Conservation (phyloP, 2,329 filamentous ascomycete genomes). For the Pseudocercospora pini-densiflorae region DNA sequence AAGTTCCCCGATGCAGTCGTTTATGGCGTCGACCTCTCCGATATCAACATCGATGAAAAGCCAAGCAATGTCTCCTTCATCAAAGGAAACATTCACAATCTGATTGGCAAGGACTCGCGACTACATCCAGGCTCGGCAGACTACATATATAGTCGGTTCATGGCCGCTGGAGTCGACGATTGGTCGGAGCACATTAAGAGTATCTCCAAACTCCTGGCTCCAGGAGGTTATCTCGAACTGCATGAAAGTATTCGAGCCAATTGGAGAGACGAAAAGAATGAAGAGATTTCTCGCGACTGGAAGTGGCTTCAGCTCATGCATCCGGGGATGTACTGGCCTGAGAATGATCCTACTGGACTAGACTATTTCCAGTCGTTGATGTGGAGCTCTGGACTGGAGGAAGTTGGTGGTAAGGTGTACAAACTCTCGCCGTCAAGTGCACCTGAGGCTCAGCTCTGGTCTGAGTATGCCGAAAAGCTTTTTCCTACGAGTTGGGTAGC, state of each 20-base stretch:
- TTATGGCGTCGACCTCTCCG: conserved; percentile 10
- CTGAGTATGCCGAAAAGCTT: background rate
- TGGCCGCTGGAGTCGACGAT: conserved; percentile 14
- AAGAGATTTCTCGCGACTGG: conserved; percentile 8
- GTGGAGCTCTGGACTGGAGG: background rate
- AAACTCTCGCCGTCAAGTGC: conserved; percentile 4
- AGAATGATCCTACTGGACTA: background rate
- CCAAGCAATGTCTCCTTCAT: conserved; percentile 19
- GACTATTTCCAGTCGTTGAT: background rate
- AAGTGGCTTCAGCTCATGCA: conserved; percentile 11
- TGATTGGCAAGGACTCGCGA: conserved; percentile 13
- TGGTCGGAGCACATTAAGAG: conserved; percentile 13
- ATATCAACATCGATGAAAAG: conserved; percentile 6
- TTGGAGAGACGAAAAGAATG: background rate
- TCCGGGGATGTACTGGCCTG: conserved; percentile 2
- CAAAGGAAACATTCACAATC: conserved; percentile 17
- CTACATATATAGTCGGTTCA: conserved; percentile 17
- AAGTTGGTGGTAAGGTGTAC: conserved; percentile 3
- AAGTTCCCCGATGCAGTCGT: too few relatives aligned
- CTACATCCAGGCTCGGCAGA: conserved; percentile 12
- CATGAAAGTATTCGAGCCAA: too few relatives aligned
- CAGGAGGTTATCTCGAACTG: too few relatives aligned
- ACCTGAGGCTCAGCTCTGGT: conserved; percentile 12
- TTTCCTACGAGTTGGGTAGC: conserved; percentile 5
- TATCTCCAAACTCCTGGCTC: background rate